Base-by-base conservation (phyloP, 176 grass and related monocot species). In the Eremochloa ophiuroides region DNA sequence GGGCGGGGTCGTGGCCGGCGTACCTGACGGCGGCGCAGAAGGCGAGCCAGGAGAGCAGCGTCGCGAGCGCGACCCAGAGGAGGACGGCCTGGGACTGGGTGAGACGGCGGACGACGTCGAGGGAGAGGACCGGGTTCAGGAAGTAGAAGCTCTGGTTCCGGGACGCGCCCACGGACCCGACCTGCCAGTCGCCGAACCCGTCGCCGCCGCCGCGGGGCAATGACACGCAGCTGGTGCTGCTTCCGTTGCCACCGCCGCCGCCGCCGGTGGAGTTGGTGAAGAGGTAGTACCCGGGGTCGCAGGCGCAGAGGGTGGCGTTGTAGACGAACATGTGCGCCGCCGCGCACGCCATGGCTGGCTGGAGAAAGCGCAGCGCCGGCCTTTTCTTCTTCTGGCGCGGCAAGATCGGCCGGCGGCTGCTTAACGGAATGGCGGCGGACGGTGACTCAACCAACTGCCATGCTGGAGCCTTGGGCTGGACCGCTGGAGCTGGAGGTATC, bases 71-170 rank as follows among this genome's bases (percentile, higher is more conserved):
- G 33, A 27, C 28, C 86, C 92, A 83, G 41, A 98, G 92, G 64
- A 98, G 85, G 25, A 98, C 72, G 69, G 95, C 95, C 92, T 98
- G 95, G 72, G 90, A 95, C 88, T 94, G 92, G 30, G 95, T 98
- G 86, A 98, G 81, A 76, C 86, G 85, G 81, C 87, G 82, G 42
- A 98, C 74, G 87, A 64, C 88, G 60, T 98, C 95, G 67, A 98
- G 29, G 12, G 88, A 85, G 73, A 93, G 81, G 22, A 98, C 88
- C 0, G 88, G 89, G 34, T 82, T 71, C 4, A 98, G 92, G 74
- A 95, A 91, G 86, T 88, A 91, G 44, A 87, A 75, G 29, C 64
- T 71, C 80, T 87, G 92, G 85, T 75, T 88, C n/a, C 66, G 75
- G 5, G 81, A 71, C 62, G 48, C 83, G n/a, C 87, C 83, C 10